Conservation (phyloP, 257 asterid species). For the Lycium ferocissimum region DNA sequence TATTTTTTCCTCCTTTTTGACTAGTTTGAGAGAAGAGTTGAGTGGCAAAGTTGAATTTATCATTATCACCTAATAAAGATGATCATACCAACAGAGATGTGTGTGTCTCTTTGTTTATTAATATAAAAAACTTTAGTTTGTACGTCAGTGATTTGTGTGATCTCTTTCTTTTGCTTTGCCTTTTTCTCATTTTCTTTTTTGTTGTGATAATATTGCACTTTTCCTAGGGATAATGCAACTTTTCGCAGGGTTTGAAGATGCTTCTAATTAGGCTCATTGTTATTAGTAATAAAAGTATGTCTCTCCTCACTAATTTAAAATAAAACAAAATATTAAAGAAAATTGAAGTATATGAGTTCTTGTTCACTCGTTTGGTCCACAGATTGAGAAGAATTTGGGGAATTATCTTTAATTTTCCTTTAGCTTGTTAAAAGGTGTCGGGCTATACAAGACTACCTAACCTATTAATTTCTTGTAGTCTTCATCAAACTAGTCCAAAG, state of each 20-base stretch:
- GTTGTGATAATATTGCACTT: constrained; percentile 31
- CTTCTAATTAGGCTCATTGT: constrained; percentile 23
- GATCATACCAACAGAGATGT: constrained; percentile 15
- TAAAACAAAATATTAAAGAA: neutral
- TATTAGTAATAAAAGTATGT: constrained; percentile 1
- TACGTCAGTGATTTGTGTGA: constrained; percentile 22
- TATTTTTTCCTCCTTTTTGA: constrained; percentile 31
- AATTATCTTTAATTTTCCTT: neutral
- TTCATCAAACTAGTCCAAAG: neutral
- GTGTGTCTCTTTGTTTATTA: constrained; percentile 10
- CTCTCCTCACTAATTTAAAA: constrained; percentile 28
- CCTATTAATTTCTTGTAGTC: neutral
- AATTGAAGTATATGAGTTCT: neutral
- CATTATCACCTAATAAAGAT: constrained; percentile 30
- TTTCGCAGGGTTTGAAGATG: constrained; percentile 26
- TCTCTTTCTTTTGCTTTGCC: neutral
- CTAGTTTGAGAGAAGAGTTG: constrained; percentile 29
- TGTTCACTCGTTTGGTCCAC: neutral
- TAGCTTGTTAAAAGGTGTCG: neutral
- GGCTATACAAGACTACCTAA: neutral
- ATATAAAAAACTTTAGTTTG: neutral
- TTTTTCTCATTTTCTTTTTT: neutral
- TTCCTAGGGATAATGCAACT: constrained; percentile 17
- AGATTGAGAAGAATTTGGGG: neutral
- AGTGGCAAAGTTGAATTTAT: constrained; percentile 29